Base-by-base conservation (phyloP, 192 early-diverging fungal species). In the Gigaspora rosea region DNA sequence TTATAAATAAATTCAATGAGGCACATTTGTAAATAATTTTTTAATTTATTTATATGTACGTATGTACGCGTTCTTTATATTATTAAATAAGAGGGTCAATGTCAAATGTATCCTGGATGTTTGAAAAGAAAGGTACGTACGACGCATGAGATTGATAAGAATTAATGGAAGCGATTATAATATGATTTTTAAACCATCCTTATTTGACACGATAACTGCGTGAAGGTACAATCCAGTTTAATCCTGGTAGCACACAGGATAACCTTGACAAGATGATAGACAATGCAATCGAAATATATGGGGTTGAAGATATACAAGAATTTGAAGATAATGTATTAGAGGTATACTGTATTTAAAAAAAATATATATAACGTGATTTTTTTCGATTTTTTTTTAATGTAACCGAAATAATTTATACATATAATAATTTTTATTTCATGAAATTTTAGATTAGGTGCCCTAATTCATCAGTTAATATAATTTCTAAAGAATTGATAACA, bases 31-130 rank as follows among this genome's bases (percentile, higher is more conserved):
- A 41, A 41, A 5, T 41, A 41, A 41, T 52, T 51, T 27, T 1
- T 32, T 62, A 46, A 49, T 20, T 32, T 15, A 20, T 6, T 27
- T 10, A n/a, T n/a, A 33, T 20, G 62, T 20, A 41, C n/a, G n/a
- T n/a, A n/a, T n/a, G 8, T 77, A 54, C 50, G 32, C 67, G 50
- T 52, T 22, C 57, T 56, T 63, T 5, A 41, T 54, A n/a, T n/a
- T n/a, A n/a, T n/a, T n/a, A n/a, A n/a, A 78, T 13, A 78, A 92
- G 86, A 33, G 91, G 91, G 9, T 83, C 87, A 8, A 78, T 93
- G 69, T 82, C 89, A 32, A 80, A 86, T 0, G 90, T 95, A 2
- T 79, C 79, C 65, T 95, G 90, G 81, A 80, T 93, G 75, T 95
- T 95, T 84, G 80, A 86, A 18, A 88, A 88, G 71, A 86, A 84